Evolutionary conservation across 169 alveolate genomes (phyloP), one percentile per base, ranked within the genome.

Genomic region (Amoebophrya sp.): DNA sequence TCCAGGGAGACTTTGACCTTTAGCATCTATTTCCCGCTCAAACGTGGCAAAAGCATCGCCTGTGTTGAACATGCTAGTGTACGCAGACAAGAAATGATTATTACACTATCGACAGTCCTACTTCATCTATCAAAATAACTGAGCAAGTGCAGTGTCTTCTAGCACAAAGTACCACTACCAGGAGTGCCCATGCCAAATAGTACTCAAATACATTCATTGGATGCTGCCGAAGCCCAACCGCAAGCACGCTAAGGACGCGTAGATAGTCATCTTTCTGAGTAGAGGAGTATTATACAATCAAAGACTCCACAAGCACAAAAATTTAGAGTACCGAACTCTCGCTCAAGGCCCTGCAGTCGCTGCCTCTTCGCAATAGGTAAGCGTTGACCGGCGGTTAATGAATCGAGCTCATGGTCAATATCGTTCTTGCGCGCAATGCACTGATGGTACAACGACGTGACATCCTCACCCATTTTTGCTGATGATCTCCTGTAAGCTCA

Each of bases 361-460:
- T 65, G 83, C 2, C 83, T 29, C n/a, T 65, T 65, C 2, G 83
- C 83, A 26, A 65, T 36, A 1, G 83, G 83, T 6, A 65, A 0
- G 18, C 83, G 83, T 36, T 65, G 83, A 29, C 83, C 83, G 36
- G 26, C 36, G 38, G 18, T 36, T 1, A 65, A 26, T 6, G 33
- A 26, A 36, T 65, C 83, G 38, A 65, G 83, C 83, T 65, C 83
- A 36, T 1, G 18, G 26, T 65, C 83, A 36, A 65, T 65, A 29
- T 65, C 83, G 83, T 65, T 65, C 83, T 65, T 65, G 36, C 83
- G 83, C 83, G 83, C n/a, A 36, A 65, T 6, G 33, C 83, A 65
- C 26, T 65, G 18, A 1, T 65, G 83, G 26, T 65, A 65, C 83
- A 65, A 26, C 18, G 33, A 6, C 39, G 83, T 65, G 38, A 65